phyloP scores from a whole-genome alignment of 2,329 filamentous ascomycete genomes.

The Aureobasidium vineae region DNA sequence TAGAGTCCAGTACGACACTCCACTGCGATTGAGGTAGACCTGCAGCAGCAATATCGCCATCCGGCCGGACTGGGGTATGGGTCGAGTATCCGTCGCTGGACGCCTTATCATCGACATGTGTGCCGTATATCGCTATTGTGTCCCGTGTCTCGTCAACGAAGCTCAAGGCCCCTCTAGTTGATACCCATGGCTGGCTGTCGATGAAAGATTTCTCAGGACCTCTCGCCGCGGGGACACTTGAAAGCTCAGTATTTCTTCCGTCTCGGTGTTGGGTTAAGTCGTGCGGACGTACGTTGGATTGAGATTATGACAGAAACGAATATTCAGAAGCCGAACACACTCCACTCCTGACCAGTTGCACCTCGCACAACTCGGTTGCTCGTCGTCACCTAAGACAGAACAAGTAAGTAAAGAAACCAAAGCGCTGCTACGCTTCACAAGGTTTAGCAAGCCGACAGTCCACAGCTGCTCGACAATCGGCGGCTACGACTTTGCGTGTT shows the following conservation, averaged over 20 bases:
- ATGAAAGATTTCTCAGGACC: background rate
- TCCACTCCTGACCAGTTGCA: background rate
- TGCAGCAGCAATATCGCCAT: background rate
- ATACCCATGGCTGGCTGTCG: slow-evolving; percentile 6
- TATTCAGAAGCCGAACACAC: slow-evolving; percentile 3
- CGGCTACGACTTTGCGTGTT: background rate
- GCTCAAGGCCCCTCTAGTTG: background rate
- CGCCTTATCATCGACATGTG: background rate
- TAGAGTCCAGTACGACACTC: background rate
- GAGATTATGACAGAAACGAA: slow-evolving; percentile 12
- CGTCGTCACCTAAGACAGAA: slow-evolving; percentile 5
- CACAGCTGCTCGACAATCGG: background rate
- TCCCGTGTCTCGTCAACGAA: slow-evolving; percentile 16
- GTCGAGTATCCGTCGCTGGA: background rate
- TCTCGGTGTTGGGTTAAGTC: background rate
- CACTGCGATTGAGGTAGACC: background rate
- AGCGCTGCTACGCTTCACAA: background rate
- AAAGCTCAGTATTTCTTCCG: background rate
- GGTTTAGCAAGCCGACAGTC: background rate
- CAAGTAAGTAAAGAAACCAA: background rate
- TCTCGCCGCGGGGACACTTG: background rate
- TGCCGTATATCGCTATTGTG: slow-evolving; percentile 6
- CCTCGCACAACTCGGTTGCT: slow-evolving; percentile 11
- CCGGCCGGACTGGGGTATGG: background rate
- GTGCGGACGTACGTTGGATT: slow-evolving; percentile 4